phyloP scores from a whole-genome alignment of 495 filamentous ascomycete genomes.

The Aspergillus ellipticus region DNA sequence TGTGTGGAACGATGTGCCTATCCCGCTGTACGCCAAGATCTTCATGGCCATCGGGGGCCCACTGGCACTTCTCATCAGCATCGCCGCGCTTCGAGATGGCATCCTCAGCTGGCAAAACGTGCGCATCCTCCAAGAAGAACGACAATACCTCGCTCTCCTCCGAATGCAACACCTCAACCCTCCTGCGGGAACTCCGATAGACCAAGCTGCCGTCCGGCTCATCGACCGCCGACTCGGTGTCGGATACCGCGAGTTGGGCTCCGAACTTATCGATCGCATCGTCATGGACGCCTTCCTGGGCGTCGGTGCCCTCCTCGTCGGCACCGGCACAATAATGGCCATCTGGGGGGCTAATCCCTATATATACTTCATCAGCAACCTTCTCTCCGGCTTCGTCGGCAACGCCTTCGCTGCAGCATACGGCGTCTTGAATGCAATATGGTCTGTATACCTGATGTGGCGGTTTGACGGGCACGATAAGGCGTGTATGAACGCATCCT shows the following conservation, averaged over 20 bases:
- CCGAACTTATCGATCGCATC: conserved; percentile 45
- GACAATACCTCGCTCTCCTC: conserved; percentile 23
- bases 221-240: conserved; percentile 37
- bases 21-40: conserved; percentile 37
- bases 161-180: conserved; percentile 2
- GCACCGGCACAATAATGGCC: conserved; percentile 46
- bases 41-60: conserved; percentile 49
- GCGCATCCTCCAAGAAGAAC: conserved; percentile 33
- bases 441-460: conserved; percentile 36
- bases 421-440: conserved; percentile 40
- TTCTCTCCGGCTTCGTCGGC: conserved; percentile 47
- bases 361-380: conserved; percentile 40
- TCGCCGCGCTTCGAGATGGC: conserved; percentile 41
- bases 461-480: conserved; percentile 31
- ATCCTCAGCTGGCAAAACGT: conserved; percentile 42
- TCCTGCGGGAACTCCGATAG: background rate
- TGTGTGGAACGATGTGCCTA: conserved; percentile 46
- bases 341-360: conserved; percentile 39
- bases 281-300: conserved; percentile 46
- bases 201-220: conserved; percentile 17
- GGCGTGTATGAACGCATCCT: background rate
- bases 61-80: conserved; percentile 37
- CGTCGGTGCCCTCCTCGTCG: conserved; percentile 40
- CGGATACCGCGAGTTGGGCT: conserved; percentile 39
- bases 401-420: conserved; percentile 43